Conservation (phyloP, 768 basidiomycete genomes). For the Leccinum olivaceopallidum region DNA sequence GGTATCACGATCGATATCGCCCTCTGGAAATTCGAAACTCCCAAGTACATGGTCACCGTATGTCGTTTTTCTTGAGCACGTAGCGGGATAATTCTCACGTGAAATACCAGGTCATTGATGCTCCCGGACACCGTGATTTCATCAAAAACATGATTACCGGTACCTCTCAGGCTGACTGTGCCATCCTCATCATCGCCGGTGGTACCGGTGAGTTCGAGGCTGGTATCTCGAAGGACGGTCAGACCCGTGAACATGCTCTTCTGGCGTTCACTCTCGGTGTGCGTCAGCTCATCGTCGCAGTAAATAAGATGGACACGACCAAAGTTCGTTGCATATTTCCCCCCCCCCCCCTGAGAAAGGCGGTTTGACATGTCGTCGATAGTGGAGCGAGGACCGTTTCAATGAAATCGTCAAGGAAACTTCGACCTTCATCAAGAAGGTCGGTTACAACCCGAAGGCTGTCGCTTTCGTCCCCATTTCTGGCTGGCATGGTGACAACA, state of each 20-base stretch:
- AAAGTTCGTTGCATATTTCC: constrained; percentile 59
- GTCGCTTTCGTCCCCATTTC: constrained; percentile 99
- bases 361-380: constrained; percentile 12
- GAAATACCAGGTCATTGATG: constrained; percentile 87
- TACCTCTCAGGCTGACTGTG: constrained; percentile 99
- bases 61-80: constrained; percentile 29
- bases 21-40: constrained; percentile 99
- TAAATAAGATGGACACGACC: constrained; percentile 99
- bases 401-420: constrained; percentile 99
- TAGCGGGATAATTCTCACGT: constrained; percentile 4
- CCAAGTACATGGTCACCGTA: constrained; percentile 92
- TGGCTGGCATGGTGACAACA: constrained; percentile 99
- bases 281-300: constrained; percentile 98
- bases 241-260: constrained; percentile 99
- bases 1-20: constrained; percentile 99
- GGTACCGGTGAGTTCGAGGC: constrained; percentile 99
- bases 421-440: constrained; percentile 98
- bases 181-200: constrained; percentile 98
- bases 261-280: constrained; percentile 99
- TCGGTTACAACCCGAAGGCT: constrained; percentile 98
- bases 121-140: constrained; percentile 99
- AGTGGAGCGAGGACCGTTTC: constrained; percentile 99
- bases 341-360: not conserved
- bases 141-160: constrained; percentile 99
- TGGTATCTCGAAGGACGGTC: constrained; percentile 99